phyloP scores from a whole-genome alignment of 805 yeast genomes.

The Cyberlindnera maritima region DNA sequence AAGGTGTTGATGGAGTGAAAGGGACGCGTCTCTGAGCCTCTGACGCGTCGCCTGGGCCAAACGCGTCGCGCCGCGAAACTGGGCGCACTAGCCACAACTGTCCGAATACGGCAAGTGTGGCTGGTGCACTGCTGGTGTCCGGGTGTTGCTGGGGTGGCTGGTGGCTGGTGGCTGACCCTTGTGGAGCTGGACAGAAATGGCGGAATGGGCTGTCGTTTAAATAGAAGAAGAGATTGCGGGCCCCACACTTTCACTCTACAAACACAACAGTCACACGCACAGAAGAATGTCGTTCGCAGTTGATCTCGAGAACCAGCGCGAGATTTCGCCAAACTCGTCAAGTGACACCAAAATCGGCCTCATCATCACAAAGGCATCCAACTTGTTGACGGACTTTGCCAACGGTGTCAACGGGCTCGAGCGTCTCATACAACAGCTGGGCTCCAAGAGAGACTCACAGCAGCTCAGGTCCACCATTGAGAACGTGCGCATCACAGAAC shows the following conservation, averaged over 20 bases:
- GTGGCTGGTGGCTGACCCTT: too few species aligned
- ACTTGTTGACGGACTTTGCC: conserved; percentile 39
- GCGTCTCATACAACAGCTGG: conserved; percentile 46
- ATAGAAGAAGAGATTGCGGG: too few species aligned
- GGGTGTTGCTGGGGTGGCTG: neutral
- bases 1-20: neutral
- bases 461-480: conserved; percentile 34
- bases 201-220: too few species aligned
- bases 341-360: conserved; percentile 18
- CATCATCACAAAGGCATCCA: conserved; percentile 27
- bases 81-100: too few species aligned
- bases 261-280: too few species aligned
- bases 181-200: too few species aligned
- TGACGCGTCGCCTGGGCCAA: neutral
- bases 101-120: neutral
- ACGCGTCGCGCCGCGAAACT: neutral
- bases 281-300: conserved; percentile 28
- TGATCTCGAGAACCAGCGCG: conserved; percentile 30
- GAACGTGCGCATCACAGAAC: conserved; percentile 16
- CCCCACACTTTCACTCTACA: too few species aligned
- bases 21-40: neutral
- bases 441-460: conserved; percentile 42
- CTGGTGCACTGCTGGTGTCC: neutral
- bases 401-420: conserved; percentile 49
- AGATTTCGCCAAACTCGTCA: neutral